These are phyloP conservation scores for Saccharomyces jurei DNA, from an alignment of 805 yeast genomes.

Conservation along the genomic window DNA sequence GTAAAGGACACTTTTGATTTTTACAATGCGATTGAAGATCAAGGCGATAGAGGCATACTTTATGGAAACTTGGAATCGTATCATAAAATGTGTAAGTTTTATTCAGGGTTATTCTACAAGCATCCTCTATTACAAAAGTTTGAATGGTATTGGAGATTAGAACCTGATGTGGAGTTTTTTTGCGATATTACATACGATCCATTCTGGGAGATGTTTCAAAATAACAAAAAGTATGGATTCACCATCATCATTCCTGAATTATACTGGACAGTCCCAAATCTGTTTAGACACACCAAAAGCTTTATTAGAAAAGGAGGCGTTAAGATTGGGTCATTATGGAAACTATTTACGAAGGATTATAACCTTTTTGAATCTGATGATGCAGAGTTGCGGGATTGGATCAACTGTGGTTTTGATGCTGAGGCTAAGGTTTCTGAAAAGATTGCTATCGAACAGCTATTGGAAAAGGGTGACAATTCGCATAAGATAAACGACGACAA, in stretches of 20 bases:
- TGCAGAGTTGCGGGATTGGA: slow-evolving; percentile 19
- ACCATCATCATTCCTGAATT: slow-evolving; percentile 73
- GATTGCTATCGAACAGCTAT: slow-evolving; percentile 26
- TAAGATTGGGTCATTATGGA: slow-evolving; percentile 59
- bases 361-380: slow-evolving; percentile 31
- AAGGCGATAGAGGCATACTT: slow-evolving; percentile 77
- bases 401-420: slow-evolving; percentile 23
- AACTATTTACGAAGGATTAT: slow-evolving; percentile 44
- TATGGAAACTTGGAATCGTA: slow-evolving; percentile 79
- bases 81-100: slow-evolving; percentile 93
- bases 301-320: slow-evolving; percentile 43
- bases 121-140: slow-evolving; percentile 64
- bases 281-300: slow-evolving; percentile 64
- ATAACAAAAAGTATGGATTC: slow-evolving; percentile 74
- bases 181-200: slow-evolving; percentile 93
- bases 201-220: slow-evolving; percentile 65
- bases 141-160: slow-evolving; percentile 96
- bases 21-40: slow-evolving; percentile 53
- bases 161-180: slow-evolving; percentile 82
- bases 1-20: slow-evolving; percentile 25
- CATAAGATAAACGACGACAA: slow-evolving; percentile 11
- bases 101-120: slow-evolving; percentile 72
- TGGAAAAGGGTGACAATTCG: slow-evolving; percentile 11
- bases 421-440: slow-evolving; percentile 24
- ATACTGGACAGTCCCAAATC: slow-evolving; percentile 70